Percentiles rank a stretch among this genome's conserved stretches.
Evolutionary conservation across 208 protist species (phyloP).

Genomic region (Crithidia bombi): DNA sequence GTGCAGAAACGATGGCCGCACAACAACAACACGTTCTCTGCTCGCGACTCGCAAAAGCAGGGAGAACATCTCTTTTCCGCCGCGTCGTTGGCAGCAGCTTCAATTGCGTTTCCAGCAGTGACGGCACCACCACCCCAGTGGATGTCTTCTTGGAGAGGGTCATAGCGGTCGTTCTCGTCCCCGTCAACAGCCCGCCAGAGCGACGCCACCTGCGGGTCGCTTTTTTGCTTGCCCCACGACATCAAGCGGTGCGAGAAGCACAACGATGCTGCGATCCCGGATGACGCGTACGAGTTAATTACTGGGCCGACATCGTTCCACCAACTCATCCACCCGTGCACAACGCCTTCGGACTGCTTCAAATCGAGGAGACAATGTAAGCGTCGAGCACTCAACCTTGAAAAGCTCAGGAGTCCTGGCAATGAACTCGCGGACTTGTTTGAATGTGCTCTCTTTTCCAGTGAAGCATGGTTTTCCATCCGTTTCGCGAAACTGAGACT

Average conservation of each 20-base stretch:
- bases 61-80: not conserved
- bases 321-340: not conserved
- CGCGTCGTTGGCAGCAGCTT: too few relatives aligned
- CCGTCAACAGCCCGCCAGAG: conserved; percentile 13
- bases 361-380: conserved; percentile 2
- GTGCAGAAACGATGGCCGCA: conserved; percentile 16
- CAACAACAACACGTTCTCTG: not conserved
- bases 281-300: not conserved
- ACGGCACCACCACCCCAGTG: not conserved
- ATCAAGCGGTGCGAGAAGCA: not conserved
- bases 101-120: not conserved
- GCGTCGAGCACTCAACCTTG: conserved; percentile 3
- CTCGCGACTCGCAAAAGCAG: conserved; percentile 7
- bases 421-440: not conserved
- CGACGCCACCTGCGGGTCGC: not conserved
- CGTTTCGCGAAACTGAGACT: conserved; percentile 4
- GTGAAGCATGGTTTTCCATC: conserved; percentile 10
- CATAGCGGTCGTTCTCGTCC: conserved; percentile 9
- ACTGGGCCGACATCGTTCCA: not conserved
- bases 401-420: not conserved
- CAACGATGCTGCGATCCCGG: conserved; percentile 4
- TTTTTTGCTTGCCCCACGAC: not conserved
- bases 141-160: not conserved
- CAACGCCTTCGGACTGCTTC: not conserved
- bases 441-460: not conserved